A percentile compares a stretch with the other conserved stretches of the same genome.
These are phyloP conservation scores for Neopestalotiopsis sp. DNA, from an alignment of 2,329 filamentous ascomycete species.

Conservation along the genomic window DNA sequence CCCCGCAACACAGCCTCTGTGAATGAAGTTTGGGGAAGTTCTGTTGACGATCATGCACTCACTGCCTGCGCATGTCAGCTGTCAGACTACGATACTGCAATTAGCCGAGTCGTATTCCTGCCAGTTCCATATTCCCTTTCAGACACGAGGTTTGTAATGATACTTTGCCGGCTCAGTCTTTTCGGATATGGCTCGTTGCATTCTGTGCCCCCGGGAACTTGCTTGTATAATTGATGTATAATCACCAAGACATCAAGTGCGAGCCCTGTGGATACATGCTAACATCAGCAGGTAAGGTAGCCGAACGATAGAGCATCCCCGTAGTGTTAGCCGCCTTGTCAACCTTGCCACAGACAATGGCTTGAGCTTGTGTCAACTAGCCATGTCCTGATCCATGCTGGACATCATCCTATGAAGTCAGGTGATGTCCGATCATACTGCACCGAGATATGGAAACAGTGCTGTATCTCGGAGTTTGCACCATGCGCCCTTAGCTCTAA, in stretches of 20 bases:
- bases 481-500: no score
- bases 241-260: background rate
- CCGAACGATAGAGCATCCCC: background rate
- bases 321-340: no score
- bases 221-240: background rate
- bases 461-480: no score
- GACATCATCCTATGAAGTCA: no score
- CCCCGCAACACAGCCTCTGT: constrained; percentile 10
- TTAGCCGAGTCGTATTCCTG: background rate
- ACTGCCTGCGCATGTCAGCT: background rate
- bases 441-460: no score
- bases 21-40: background rate
- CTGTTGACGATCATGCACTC: background rate
- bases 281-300: background rate
- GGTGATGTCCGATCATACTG: no score
- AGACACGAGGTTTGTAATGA: background rate
- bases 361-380: no score
- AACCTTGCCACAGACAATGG: no score
- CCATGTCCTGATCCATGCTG: no score
- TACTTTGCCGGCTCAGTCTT: background rate
- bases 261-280: background rate
- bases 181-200: background rate
- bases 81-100: background rate
- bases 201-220: background rate
- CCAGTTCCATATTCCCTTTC: background rate